These are phyloP conservation scores for Thalassiosira mediterranea DNA, from an alignment of 352 stramenopile genomes.

Conservation along the genomic window DNA sequence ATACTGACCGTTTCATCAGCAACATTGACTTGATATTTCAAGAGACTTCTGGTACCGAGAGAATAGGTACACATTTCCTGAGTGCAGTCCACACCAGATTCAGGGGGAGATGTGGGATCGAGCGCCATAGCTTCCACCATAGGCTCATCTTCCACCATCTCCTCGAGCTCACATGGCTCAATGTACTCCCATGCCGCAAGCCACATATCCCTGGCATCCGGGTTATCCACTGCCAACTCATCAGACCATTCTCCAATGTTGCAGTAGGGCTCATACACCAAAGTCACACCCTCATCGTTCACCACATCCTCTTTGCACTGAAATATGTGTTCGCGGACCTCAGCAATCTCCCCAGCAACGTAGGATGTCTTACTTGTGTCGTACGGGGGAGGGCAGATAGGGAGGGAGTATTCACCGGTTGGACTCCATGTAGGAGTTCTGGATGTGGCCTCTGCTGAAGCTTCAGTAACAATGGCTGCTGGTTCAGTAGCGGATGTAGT, in stretches of 20 bases:
- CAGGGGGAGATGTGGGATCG: background rate
- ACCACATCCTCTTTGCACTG: background rate
- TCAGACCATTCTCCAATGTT: background rate
- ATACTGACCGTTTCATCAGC: conserved; percentile 10
- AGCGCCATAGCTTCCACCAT: background rate
- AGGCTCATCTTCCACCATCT: background rate
- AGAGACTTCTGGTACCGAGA: conserved; percentile 9
- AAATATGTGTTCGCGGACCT: conserved; percentile 3
- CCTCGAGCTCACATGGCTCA: conserved; percentile 1
- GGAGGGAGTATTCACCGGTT: background rate
- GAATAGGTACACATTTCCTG: background rate
- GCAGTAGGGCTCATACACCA: conserved; percentile 2
- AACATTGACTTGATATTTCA: conserved; percentile 25
- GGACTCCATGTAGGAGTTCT: background rate
- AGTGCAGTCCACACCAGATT: background rate
- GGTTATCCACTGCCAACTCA: background rate
- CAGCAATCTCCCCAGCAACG: background rate
- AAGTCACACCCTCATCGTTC: background rate
- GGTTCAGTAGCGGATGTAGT: background rate
- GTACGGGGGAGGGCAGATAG: background rate
- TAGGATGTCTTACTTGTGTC: conserved; percentile 1
- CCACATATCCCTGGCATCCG: conserved; percentile 4
- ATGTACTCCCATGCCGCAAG: conserved; percentile 4
- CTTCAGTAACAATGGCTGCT: background rate
- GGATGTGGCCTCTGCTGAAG: background rate